These are phyloP conservation scores for Neurospora sp. DNA, from an alignment of 495 filamentous ascomycete species.

Conservation along the genomic window DNA sequence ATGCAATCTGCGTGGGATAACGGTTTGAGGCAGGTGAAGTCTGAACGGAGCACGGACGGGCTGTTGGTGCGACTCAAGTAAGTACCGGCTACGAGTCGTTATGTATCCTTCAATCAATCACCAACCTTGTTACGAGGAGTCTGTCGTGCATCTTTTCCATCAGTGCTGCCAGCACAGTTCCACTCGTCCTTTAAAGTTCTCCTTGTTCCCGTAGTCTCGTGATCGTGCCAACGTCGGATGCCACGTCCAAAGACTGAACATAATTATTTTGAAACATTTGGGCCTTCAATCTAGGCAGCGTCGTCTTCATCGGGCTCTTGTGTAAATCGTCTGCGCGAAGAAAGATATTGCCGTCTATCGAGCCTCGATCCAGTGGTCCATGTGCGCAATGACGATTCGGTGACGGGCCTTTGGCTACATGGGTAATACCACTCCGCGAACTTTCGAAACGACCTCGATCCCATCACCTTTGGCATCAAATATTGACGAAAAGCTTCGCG, in stretches of 20 bases:
- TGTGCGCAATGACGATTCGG: neutral
- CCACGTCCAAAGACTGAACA: neutral
- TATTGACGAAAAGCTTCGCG: neutral
- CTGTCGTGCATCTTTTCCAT: neutral
- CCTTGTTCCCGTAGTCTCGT: neutral
- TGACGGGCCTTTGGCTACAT: neutral
- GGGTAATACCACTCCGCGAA: neutral
- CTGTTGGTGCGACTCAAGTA: neutral
- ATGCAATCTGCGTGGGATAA: neutral
- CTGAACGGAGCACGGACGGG: neutral
- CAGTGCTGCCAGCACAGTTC: neutral
- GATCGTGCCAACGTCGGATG: neutral
- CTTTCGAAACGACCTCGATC: neutral
- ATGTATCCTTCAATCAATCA: neutral
- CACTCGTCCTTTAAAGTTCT: neutral
- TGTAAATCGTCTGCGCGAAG: neutral
- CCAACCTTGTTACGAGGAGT: neutral
- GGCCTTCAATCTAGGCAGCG: neutral
- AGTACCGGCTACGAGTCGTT: neutral
- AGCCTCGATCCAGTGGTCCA: neutral
- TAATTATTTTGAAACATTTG: neutral
- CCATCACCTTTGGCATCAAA: neutral
- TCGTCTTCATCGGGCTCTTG: neutral
- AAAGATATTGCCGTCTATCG: neutral
- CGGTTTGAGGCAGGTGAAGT: neutral